Evolutionary conservation across 192 early-diverging fungal species (phyloP), one percentile per base, ranked within the genome.

Genomic region (Coemansia asiatica): DNA sequence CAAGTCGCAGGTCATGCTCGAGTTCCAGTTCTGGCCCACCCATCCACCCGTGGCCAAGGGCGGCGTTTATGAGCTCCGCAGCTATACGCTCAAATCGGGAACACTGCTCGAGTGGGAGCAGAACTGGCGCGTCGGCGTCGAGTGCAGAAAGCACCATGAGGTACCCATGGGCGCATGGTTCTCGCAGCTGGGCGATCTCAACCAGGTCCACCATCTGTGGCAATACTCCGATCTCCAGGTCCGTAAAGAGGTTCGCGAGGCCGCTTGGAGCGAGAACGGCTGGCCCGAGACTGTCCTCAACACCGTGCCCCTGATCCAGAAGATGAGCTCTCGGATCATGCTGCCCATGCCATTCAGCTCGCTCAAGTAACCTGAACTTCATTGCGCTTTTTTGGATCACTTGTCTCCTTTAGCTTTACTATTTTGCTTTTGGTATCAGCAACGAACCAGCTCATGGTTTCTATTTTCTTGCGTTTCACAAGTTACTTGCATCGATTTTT

Each of bases 151-250:
- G 47, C 88, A 93, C 73, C 91, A 91, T 70, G 93, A 93, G 68
- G 89, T 92, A 65, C 95, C 94, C 27, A 90, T 97, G 57, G 95
- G 95, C 15, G 95, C 94, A 5, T 97, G 95, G 95, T 97, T 97
- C 73, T 90, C 87, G 46, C 95, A 97, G 81, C 84, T 96, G 26
- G 94, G 94, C 22, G 72, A 85, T 19, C 74, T 97, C 46, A 93
- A 95, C 74, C 87, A 86, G 61, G 95, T 97, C 5, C 94, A 95
- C 73, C 95, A 97, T 60, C 87, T 95, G 83, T 94, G 93, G 93
- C 86, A 86, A 70, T 94, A 97, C 72, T 86, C 91, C 29, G 90
- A 95, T 66, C 81, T 97, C 35, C 88, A 94, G 69, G 86, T 86
- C 7, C 91, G 95, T 67, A 97, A 97, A 77, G 87, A 85, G 68